Evolutionary conservation across 345 rosid genomes (phyloP), one percentile per base, ranked within the genome.

Genomic region (Laguncularia racemosa): DNA sequence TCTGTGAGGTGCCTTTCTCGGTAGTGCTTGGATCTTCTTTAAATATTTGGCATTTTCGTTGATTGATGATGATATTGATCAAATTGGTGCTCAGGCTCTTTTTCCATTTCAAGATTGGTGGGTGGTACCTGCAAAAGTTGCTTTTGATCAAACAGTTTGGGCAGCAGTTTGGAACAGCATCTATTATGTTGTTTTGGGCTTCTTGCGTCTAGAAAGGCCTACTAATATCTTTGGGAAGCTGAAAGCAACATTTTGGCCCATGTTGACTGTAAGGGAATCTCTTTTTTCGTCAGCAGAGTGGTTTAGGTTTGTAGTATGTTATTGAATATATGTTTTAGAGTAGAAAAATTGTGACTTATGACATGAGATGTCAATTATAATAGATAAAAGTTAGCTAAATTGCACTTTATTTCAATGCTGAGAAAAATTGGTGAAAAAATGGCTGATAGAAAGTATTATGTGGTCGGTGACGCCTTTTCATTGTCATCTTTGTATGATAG

Each of bases 81-180:
- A 3, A 53, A 53, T 68, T 62, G 59, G 20, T 46, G 65, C 65
- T 17, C 68, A 87, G 95, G 87, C 86, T 60, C 76, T 88, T 44
- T 77, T 91, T 73, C 97, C 98, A 57, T 91, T 74, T 11, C 60
- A 88, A 65, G 90, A 72, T 61, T 88, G 96, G 96, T 91, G 95
- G 96, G 92, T 85, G 53, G 88, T 88, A 44, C 98, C 96, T 53
- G 96, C 88, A 45, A 88, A 91, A 77, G 81, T 91, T 20, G 88
- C 80, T 0, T 91, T 88, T 73, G 96, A 91, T 51, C 96, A 88
- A 74, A 85, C 96, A 38, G 69, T 84, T 3, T 88, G 98, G 98
- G 66, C 98, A 10, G 85, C 95, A 51, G 16, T 86, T 62, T 91
- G 96, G 96, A 91, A 91, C 70, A 84, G 85, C 76, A 81, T 82